Conservation (phyloP, 495 filamentous ascomycete species). For the Wilcoxina mikolae region DNA sequence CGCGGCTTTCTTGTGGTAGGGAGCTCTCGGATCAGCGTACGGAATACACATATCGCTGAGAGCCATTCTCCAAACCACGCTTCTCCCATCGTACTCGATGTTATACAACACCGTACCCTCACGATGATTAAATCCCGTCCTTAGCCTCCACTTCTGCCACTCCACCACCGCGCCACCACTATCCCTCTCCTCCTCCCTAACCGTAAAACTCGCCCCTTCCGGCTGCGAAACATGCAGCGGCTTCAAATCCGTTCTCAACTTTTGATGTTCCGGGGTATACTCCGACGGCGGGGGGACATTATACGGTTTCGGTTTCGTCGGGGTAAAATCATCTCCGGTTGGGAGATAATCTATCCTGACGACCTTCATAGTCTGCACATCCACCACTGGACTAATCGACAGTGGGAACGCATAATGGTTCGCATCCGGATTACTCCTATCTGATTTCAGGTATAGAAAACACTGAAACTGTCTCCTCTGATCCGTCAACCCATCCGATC, state of each 20-base stretch:
- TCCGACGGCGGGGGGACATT: conserved; percentile 47
- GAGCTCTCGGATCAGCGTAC: conserved; percentile 56
- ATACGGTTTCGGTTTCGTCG: conserved; percentile 40
- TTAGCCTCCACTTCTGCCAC: conserved; percentile 61
- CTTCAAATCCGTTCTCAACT: conserved; percentile 51
- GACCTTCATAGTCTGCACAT: conserved; percentile 47
- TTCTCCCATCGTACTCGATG: conserved; percentile 51
- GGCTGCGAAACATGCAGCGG: conserved; percentile 64
- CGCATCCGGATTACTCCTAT: conserved; percentile 42
- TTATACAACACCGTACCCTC: conserved; percentile 59
- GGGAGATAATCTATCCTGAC: conserved; percentile 46
- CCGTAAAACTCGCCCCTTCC: conserved; percentile 55
- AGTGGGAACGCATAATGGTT: conserved; percentile 73
- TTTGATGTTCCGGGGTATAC: conserved; percentile 58
- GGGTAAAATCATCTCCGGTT: conserved; percentile 46
- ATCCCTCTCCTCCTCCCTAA: conserved; percentile 31
- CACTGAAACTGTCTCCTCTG: conserved; percentile 47
- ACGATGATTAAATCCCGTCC: conserved; percentile 57
- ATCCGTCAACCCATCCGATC: conserved; percentile 50
- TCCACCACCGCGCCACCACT: conserved; percentile 34
- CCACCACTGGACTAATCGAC: conserved; percentile 63
- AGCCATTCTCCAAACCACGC: conserved; percentile 52
- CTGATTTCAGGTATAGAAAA: conserved; percentile 51
- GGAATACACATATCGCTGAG: conserved; percentile 68
- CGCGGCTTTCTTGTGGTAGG: conserved; percentile 62